Evolutionary conservation across 495 filamentous ascomycete species (phyloP).

Genomic region (Cercophora samala): DNA sequence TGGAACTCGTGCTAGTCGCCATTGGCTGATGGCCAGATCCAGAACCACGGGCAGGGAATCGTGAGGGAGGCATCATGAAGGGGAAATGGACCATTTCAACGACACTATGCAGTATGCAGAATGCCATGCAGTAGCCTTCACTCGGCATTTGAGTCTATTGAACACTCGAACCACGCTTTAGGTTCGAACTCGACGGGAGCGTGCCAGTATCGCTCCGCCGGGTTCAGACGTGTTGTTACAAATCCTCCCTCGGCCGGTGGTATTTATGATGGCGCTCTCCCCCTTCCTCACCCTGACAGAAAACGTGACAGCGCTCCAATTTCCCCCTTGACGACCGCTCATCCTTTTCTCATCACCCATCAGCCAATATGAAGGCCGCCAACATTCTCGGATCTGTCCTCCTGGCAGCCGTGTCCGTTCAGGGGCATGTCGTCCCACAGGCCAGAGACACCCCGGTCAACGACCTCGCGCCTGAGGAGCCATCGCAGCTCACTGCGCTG

Average conservation of each 20-base stretch:
- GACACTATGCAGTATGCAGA: not conserved
- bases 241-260: not conserved
- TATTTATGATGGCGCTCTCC: not conserved
- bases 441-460: not conserved
- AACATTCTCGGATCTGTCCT: constrained; percentile 14
- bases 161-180: not conserved
- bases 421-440: constrained; percentile 7
- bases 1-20: not conserved
- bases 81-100: not conserved
- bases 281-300: not conserved
- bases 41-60: not conserved
- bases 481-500: constrained; percentile 4
- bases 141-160: not conserved
- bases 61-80: not conserved
- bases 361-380: constrained; percentile 15
- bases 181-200: not conserved
- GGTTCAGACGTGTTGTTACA: too few species aligned
- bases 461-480: constrained; percentile 7
- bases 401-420: constrained; percentile 7
- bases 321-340: not conserved
- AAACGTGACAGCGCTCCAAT: not conserved
- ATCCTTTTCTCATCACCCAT: not conserved
- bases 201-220: not conserved
- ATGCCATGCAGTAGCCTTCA: not conserved
- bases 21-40: not conserved